These are phyloP conservation scores for Ruellia speciosa DNA, from an alignment of 305 asterid genomes.

Conservation along the genomic window DNA sequence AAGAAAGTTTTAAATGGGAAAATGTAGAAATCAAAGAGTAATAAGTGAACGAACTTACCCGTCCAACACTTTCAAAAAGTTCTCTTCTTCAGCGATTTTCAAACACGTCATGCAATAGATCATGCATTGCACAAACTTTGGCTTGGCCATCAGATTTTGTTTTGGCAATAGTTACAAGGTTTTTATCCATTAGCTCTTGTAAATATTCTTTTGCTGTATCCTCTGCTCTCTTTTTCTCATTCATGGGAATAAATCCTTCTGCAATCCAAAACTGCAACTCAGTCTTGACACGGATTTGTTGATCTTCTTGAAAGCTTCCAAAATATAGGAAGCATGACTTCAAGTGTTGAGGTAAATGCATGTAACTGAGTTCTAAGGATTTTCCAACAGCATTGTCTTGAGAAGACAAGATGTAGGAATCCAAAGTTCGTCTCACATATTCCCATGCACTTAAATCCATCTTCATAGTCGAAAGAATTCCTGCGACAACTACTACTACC, in stretches of 20 bases:
- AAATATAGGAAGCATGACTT: constrained; percentile 12
- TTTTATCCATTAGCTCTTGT: constrained; percentile 17
- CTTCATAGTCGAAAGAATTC: constrained; percentile 6
- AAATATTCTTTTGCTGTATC: constrained; percentile 10
- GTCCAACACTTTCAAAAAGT: constrained; percentile 7
- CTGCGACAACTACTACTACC: constrained; percentile 17
- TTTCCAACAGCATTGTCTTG: constrained; percentile 2
- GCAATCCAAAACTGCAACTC: constrained; percentile 24
- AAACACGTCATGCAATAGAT: constrained; percentile 19
- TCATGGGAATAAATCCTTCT: constrained; percentile 23
- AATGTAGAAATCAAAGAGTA: background rate
- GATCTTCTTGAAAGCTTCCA: constrained; percentile 16
- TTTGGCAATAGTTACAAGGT: constrained; percentile 15
- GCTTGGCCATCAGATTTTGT: constrained; percentile 9
- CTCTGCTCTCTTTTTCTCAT: constrained; percentile 8
- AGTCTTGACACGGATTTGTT: background rate
- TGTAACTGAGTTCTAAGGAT: constrained; percentile 24
- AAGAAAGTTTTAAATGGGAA: background rate
- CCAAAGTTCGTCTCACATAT: constrained; percentile 16
- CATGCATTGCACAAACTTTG: constrained; percentile 19
- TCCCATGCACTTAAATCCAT: constrained; percentile 17
- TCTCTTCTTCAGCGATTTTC: constrained; percentile 15
- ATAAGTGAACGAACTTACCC: constrained; percentile 3
- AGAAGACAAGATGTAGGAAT: constrained; percentile 1
- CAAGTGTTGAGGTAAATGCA: constrained; percentile 22